Percentiles rank a stretch among this genome's conserved stretches.
Evolutionary conservation across 2,329 filamentous ascomycete species (phyloP).

Genomic region (Neofusicoccum sp.): DNA sequence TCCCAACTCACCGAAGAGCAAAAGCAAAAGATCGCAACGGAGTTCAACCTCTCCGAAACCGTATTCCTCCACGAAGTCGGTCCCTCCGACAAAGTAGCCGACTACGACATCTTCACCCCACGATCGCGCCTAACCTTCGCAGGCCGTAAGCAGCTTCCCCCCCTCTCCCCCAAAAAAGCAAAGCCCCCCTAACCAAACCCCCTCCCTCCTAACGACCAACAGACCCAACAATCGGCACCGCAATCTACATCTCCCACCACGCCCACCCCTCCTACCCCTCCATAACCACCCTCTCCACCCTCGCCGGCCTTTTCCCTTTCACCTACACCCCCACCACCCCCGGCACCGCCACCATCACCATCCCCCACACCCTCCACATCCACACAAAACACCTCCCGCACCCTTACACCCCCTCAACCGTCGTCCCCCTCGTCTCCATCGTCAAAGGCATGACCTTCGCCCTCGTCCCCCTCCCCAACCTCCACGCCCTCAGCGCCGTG

Average conservation of each 20-base stretch:
- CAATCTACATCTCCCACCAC: conserved; percentile 22
- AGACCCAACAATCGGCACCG: conserved; percentile 54
- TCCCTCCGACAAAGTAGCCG: conserved; percentile 22
- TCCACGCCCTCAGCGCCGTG: conserved; percentile 57
- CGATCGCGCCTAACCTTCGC: conserved; percentile 56
- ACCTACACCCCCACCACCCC: not conserved
- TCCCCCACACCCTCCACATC: conserved; percentile 66
- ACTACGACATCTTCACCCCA: conserved; percentile 55
- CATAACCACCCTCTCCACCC: not conserved
- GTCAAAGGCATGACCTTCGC: conserved; percentile 73
- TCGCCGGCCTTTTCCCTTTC: not conserved
- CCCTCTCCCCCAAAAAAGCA: conserved; percentile 49
- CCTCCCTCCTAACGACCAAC: not conserved
- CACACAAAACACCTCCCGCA: conserved; percentile 45
- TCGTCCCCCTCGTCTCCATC: conserved; percentile 47
- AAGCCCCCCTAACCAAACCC: not conserved
- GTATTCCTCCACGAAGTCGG: conserved; percentile 51
- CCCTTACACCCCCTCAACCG: conserved; percentile 13
- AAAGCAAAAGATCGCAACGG: conserved; percentile 54
- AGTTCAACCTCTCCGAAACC: conserved; percentile 60
- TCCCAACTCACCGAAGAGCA: conserved; percentile 43
- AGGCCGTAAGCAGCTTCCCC: conserved; percentile 40
- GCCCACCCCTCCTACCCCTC: not conserved
- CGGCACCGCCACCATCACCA: conserved; percentile 32
- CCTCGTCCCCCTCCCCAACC: conserved; percentile 58